A percentile compares a stretch with the other conserved stretches of the same genome.
phyloP scores from a whole-genome alignment of 441 rosid species.

The Pelargonium fulgidum region DNA sequence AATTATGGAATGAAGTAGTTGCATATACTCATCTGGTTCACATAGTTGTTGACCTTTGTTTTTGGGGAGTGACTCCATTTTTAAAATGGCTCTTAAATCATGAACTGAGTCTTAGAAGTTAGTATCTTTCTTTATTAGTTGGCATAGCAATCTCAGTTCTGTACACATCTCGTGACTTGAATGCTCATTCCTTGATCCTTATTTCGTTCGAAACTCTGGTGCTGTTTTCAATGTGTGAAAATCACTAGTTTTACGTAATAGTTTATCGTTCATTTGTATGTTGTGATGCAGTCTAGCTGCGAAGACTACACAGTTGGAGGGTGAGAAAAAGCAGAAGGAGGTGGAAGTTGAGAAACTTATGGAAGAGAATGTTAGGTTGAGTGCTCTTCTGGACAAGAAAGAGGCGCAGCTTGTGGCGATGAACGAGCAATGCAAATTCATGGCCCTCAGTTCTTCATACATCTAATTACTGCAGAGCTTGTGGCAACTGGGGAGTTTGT shows the following conservation, averaged over 20 bases:
- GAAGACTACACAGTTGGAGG: constrained; percentile 5
- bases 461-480: not conserved
- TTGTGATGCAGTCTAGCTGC: constrained; percentile 3
- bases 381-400: constrained; percentile 4
- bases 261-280: not conserved
- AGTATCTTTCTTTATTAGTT: too few relatives aligned
- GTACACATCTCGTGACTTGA: too few relatives aligned
- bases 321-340: constrained; percentile 1
- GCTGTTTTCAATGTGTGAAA: too few relatives aligned
- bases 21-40: too few relatives aligned
- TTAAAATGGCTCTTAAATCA: too few relatives aligned
- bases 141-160: too few relatives aligned
- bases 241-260: not conserved
- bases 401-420: constrained; percentile 7
- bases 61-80: too few relatives aligned
- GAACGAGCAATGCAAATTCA: constrained; percentile 4
- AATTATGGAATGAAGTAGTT: too few relatives aligned
- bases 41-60: too few relatives aligned
- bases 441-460: not conserved
- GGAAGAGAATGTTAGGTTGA: constrained; percentile 5
- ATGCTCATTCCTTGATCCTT: too few relatives aligned
- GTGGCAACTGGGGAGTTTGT: not conserved
- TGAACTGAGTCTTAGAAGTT: too few relatives aligned
- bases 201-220: too few relatives aligned
- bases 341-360: constrained; percentile 1